Percentiles rank a stretch among this genome's conserved stretches.
Conservation (phyloP, 257 asterid genomes). For the Leonotis leonurus region DNA sequence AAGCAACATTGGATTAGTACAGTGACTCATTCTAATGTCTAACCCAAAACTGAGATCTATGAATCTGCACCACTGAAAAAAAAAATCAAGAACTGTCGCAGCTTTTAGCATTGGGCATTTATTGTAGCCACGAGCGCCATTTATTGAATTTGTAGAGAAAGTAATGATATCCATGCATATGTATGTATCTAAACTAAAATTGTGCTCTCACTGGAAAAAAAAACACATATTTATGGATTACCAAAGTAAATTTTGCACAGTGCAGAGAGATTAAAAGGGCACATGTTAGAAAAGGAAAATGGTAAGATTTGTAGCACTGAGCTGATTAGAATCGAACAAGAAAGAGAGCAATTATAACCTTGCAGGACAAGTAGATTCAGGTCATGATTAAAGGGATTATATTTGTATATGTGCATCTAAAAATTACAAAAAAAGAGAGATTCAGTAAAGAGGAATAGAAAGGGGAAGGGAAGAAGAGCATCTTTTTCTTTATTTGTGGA, state of each 20-base stretch:
- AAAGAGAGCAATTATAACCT: not conserved
- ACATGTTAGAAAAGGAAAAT: not conserved
- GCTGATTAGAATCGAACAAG: too few relatives aligned
- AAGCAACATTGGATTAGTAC: conserved; percentile 6
- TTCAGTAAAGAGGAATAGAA: too few relatives aligned
- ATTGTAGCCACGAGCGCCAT: not conserved
- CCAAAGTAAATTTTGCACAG: not conserved
- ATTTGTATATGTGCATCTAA: not conserved
- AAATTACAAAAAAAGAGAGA: too few relatives aligned
- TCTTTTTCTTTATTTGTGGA: too few relatives aligned
- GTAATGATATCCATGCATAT: not conserved
- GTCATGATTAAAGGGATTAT: not conserved
- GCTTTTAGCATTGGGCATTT: not conserved
- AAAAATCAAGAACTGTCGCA: not conserved
- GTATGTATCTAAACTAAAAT: not conserved
- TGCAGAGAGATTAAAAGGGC: not conserved
- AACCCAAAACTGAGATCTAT: not conserved
- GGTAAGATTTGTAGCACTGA: not conserved
- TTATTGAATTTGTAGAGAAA: not conserved
- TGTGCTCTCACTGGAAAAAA: not conserved
- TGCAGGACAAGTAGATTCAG: not conserved
- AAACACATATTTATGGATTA: not conserved
- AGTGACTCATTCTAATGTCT: not conserved
- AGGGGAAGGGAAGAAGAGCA: conserved; percentile 6
- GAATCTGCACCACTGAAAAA: not conserved